Conservation (phyloP, 1,139 yeast species). For the Martiniozyma asiatica region DNA sequence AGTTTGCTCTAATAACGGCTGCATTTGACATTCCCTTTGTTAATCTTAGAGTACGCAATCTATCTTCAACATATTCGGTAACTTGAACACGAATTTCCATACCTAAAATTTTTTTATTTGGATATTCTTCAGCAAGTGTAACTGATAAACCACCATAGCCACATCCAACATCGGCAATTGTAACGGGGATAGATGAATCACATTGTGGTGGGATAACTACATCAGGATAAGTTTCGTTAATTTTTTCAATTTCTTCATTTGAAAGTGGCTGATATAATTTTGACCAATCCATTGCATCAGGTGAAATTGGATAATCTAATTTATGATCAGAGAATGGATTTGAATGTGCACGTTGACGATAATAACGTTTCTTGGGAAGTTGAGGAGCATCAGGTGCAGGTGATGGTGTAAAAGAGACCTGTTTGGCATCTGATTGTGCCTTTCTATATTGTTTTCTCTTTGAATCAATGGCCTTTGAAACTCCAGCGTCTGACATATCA, state of each 20-base stretch:
- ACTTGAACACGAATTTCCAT: constrained; percentile 98
- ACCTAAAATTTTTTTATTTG: constrained; percentile 66
- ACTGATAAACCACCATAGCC: constrained; percentile 92
- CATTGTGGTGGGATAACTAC: constrained; percentile 18
- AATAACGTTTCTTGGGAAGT: constrained; percentile 72
- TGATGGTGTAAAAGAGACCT: constrained; percentile 17
- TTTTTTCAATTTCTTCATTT: constrained; percentile 24
- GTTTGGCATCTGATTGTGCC: constrained; percentile 21
- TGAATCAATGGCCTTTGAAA: constrained; percentile 9
- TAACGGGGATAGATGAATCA: constrained; percentile 34
- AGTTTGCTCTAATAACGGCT: constrained; percentile 84
- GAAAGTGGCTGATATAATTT: constrained; percentile 53
- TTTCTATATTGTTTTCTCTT: constrained; percentile 22
- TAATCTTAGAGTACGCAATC: constrained; percentile 72
- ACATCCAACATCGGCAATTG: constrained; percentile 94
- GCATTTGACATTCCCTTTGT: constrained; percentile 36
- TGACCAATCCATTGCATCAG: constrained; percentile 81
- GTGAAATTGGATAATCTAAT: constrained; percentile 74
- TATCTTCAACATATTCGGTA: constrained; percentile 90
- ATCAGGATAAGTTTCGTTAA: constrained; percentile 3
- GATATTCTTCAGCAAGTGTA: constrained; percentile 67
- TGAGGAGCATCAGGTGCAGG: constrained; percentile 21
- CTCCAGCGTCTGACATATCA: constrained; percentile 4
- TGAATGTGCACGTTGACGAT: constrained; percentile 95
- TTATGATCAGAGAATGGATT: constrained; percentile 95